Conservation (phyloP, 768 basidiomycete species). For the Kwoniella dejecticola region DNA sequence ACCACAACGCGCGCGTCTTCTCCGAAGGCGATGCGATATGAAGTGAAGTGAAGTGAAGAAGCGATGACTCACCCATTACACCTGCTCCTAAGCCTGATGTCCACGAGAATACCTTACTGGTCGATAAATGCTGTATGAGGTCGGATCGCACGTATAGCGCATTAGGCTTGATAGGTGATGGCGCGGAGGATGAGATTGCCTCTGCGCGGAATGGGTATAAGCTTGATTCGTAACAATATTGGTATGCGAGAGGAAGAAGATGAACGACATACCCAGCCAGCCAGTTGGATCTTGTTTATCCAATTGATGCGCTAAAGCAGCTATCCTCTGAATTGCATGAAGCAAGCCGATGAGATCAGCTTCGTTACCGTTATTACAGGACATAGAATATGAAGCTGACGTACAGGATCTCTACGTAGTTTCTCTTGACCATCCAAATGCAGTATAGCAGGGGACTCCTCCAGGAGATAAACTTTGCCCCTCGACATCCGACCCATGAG, state of each 20-base stretch:
- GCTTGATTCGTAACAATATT: neutral
- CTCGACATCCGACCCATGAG: slow-evolving; percentile 46
- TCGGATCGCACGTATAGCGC: slow-evolving; percentile 43
- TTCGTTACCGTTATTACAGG: neutral
- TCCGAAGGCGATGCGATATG: no score
- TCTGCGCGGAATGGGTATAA: no score
- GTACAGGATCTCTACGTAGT: slow-evolving; percentile 39
- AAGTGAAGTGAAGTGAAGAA: no score
- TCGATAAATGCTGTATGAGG: slow-evolving; percentile 45
- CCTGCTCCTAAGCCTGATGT: slow-evolving; percentile 38
- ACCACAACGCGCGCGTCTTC: no score
- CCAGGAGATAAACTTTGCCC: slow-evolving; percentile 49
- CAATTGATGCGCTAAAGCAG: slow-evolving; percentile 40
- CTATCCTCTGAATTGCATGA: slow-evolving; percentile 39
- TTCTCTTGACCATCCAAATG: slow-evolving; percentile 35
- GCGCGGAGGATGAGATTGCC: slow-evolving; percentile 30
- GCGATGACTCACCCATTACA: slow-evolving; percentile 46
- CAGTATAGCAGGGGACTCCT: slow-evolving; percentile 44
- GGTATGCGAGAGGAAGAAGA: neutral
- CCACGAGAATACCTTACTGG: slow-evolving; percentile 48
- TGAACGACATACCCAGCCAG: slow-evolving; percentile 43
- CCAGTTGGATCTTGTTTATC: slow-evolving; percentile 43
- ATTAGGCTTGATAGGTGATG: slow-evolving; percentile 39
- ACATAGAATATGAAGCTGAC: no score
- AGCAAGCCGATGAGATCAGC: neutral